These are phyloP conservation scores for Leucocoprinus leucothites DNA, from an alignment of 768 basidiomycete genomes.

Conservation along the genomic window DNA sequence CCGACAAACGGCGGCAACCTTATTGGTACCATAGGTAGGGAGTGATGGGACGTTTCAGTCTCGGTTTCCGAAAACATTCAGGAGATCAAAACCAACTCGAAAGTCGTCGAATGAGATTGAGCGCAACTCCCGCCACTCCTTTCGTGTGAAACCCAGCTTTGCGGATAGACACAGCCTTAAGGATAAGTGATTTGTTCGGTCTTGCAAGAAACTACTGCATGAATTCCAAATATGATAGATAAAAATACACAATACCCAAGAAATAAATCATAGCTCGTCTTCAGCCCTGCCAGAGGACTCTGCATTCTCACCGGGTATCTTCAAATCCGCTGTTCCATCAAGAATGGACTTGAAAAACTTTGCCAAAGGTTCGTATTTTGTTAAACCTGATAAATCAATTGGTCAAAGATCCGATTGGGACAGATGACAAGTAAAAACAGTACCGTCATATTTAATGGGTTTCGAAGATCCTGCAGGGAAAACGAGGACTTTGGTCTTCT, in stretches of 20 bases:
- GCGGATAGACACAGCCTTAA: too few species aligned
- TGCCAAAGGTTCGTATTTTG: conserved; percentile 72
- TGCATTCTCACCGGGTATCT: not conserved
- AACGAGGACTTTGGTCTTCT: conserved; percentile 65
- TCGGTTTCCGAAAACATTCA: too few species aligned
- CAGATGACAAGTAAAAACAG: not conserved
- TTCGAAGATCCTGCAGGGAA: conserved; percentile 61
- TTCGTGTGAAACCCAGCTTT: too few species aligned
- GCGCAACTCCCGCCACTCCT: too few species aligned
- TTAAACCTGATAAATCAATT: conserved; percentile 46
- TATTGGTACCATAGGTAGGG: not conserved
- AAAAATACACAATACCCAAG: conserved; percentile 8
- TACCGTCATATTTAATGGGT: conserved; percentile 68
- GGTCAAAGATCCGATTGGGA: not conserved
- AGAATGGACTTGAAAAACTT: conserved; percentile 71
- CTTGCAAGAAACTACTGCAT: not conserved
- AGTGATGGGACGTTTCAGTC: not conserved
- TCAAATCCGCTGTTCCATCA: conserved; percentile 62
- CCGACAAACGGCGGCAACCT: not conserved
- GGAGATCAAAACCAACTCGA: too few species aligned
- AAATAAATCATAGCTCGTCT: conserved; percentile 15
- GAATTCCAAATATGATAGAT: not conserved
- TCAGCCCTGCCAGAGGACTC: conserved; percentile 8
- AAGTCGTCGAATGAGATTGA: too few species aligned
- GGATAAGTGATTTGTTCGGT: too few species aligned